Evolutionary conservation across 306 rosid genomes (phyloP).

Genomic region (Psophocarpus tetragonolobus): DNA sequence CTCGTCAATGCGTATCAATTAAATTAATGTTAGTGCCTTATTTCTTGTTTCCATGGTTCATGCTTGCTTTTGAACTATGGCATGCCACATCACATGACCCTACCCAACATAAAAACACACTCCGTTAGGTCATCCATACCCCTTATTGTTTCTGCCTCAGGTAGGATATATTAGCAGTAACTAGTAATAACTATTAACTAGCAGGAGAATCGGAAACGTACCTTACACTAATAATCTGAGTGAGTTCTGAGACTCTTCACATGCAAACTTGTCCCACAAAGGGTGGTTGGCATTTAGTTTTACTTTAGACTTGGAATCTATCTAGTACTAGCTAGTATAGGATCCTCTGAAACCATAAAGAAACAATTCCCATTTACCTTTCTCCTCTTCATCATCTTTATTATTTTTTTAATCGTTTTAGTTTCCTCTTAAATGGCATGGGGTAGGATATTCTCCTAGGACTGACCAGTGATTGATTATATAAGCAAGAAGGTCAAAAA

Average conservation of each 20-base stretch:
- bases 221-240: constrained; percentile 2
- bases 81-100: constrained; percentile 13
- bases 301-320: constrained; percentile 29
- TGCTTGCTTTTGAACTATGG: constrained; percentile 22
- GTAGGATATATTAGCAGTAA: constrained; percentile 14
- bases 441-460: not conserved
- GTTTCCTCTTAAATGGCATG: not conserved
- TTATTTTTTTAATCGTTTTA: not conserved
- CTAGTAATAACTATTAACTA: constrained; percentile 21
- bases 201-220: constrained; percentile 25
- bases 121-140: constrained; percentile 18
- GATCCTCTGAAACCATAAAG: constrained; percentile 20
- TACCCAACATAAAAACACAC: constrained; percentile 16
- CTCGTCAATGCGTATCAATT: constrained; percentile 28
- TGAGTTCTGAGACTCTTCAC: constrained; percentile 37
- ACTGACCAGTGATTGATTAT: constrained; percentile 21
- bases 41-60: constrained; percentile 1
- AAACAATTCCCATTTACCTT: not conserved
- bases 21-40: constrained; percentile 16
- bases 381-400: not conserved
- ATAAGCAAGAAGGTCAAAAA: constrained; percentile 28
- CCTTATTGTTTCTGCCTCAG: constrained; percentile 24
- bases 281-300: constrained; percentile 43
- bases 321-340: not conserved
- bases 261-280: constrained; percentile 42